phyloP scores from a whole-genome alignment of 257 asterid species.

The Nicotiana obtusifolia region DNA sequence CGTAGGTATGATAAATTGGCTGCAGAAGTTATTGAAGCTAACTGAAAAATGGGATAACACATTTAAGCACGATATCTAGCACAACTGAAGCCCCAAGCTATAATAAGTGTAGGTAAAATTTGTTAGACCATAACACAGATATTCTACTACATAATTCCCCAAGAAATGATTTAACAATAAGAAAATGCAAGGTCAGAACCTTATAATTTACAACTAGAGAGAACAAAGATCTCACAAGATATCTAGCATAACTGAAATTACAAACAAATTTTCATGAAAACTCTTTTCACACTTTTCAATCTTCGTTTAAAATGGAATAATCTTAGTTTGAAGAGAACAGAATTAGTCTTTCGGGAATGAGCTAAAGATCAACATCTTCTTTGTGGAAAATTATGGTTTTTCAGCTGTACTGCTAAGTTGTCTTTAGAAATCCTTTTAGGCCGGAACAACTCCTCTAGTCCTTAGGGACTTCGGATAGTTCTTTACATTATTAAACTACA shows the following conservation, averaged over 20 bases:
- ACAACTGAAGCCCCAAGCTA: background rate
- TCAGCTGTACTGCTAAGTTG: background rate
- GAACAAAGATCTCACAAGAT: background rate
- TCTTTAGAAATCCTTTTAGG: background rate
- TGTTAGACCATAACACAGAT: background rate
- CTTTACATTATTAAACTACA: background rate
- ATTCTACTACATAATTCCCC: background rate
- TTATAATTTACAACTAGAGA: background rate
- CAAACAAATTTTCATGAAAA: background rate
- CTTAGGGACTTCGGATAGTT: background rate
- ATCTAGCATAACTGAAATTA: too few species aligned
- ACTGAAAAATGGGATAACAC: background rate
- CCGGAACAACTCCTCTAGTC: background rate
- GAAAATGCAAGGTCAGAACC: background rate
- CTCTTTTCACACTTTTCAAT: background rate
- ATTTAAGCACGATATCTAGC: background rate
- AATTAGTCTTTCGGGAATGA: background rate
- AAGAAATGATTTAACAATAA: background rate
- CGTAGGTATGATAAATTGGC: background rate
- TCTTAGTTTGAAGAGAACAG: background rate
- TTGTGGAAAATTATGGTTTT: background rate
- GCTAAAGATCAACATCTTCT: background rate
- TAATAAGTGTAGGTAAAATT: background rate
- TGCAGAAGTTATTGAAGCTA: background rate
- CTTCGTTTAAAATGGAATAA: background rate